Base-by-base conservation (phyloP, 148 eudicot species). In the Heliosperma pusillum region DNA sequence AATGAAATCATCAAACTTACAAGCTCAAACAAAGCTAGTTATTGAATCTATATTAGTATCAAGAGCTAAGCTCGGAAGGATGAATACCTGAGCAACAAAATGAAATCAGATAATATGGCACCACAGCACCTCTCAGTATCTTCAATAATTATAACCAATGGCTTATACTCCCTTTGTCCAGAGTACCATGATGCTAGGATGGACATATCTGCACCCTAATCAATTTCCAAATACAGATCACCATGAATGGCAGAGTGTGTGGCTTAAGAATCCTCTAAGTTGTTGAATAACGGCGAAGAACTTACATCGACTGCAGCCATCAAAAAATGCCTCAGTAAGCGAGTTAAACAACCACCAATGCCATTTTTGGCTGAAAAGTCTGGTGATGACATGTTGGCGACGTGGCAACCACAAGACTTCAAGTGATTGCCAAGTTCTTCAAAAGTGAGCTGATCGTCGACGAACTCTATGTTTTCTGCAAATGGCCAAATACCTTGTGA, bases 101-200 rank as follows among this genome's bases (percentile, higher is more conserved):
- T 89, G 81, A 92, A 92, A 72, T 90, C 91, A 56, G 93, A 83
- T 82, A 95, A 83, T 71, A 90, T 80, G 77, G 92, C 67, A 71
- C 92, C 90, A 76, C 84, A 89, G 65, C 99, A 95, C 78, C 90
- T 90, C 82, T 92, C 94, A 85, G 91, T 82, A 72, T 92, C 97
- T 71, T 92, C 99, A 63, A 95, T 87, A 77, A 92, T 90, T 42
- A 95, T 85, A 68, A 90, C 89, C 55, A 95, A 55, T 71, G 99
- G 99, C 36, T 78, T 80, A 59, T 72, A 76, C 50, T 81, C 86
- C 57, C 81, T 82, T 64, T 82, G 94, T 78, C 84, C 96, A 78
- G 71, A 71, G 69, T 88, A 92, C 99, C 99, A 92, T 72, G 90
- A 89, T 53, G 96, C 93, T 82, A 95, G 76, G 79, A 83, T 65